Conservation (phyloP, 2,329 filamentous ascomycete species). For the Sarocladium strictum region DNA sequence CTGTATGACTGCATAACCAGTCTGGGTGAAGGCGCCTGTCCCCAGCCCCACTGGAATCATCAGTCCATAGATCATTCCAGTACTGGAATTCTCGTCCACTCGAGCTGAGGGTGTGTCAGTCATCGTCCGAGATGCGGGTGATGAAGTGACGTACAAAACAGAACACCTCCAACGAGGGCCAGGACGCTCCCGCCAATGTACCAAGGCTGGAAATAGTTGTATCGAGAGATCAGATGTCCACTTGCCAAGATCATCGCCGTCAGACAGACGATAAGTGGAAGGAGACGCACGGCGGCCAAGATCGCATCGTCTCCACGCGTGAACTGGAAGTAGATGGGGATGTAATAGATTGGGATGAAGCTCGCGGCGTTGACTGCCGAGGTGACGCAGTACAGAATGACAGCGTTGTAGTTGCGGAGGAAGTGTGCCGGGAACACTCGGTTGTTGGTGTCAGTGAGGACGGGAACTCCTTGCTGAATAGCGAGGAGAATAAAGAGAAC, state of each 20-base stretch:
- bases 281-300: slow-evolving; percentile 28
- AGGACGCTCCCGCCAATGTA: slow-evolving; percentile 30
- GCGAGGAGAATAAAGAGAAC: slow-evolving; percentile 25
- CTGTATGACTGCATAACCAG: slow-evolving; percentile 26
- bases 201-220: slow-evolving; percentile 33
- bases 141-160: too few species aligned
- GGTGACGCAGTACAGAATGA: slow-evolving; percentile 32
- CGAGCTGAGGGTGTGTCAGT: too few species aligned
- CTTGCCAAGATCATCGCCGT: slow-evolving; percentile 22
- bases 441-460: slow-evolving; percentile 11
- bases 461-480: slow-evolving; percentile 21
- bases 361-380: slow-evolving; percentile 22
- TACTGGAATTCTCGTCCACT: too few species aligned
- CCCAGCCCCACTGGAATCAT: slow-evolving; percentile 23
- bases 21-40: slow-evolving; percentile 25
- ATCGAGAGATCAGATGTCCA: slow-evolving; percentile 3
- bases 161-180: not conserved
- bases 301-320: slow-evolving; percentile 31
- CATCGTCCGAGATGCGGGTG: too few species aligned
- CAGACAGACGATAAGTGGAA: slow-evolving; percentile 33
- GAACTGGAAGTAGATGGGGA: slow-evolving; percentile 46
- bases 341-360: slow-evolving; percentile 35
- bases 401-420: slow-evolving; percentile 23
- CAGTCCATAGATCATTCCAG: too few species aligned
- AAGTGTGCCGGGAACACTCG: slow-evolving; percentile 36